Evolutionary conservation across 2,329 filamentous ascomycete genomes (phyloP).

Genomic region (Verticillium zaregamsianum): DNA sequence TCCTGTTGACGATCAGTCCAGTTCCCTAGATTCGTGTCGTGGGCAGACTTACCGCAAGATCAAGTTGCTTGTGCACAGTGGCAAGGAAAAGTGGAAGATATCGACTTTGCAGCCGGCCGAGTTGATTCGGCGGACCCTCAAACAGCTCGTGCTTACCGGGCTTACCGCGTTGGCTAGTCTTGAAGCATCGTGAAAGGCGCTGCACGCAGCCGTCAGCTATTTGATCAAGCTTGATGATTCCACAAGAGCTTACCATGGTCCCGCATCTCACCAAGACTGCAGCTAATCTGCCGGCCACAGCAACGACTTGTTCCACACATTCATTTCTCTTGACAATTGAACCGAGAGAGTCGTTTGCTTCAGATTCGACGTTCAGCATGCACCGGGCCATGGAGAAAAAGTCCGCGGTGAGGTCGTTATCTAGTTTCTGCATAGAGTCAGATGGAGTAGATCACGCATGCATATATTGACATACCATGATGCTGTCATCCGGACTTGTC

Average conservation of each 20-base stretch:
- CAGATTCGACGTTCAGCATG: conserved; percentile 22
- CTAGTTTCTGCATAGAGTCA: conserved; percentile 32
- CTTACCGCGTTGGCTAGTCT: conserved; percentile 5
- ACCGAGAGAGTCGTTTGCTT: conserved; percentile 4
- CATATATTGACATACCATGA: conserved; percentile 25
- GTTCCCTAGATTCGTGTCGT: neutral
- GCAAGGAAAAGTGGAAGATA: conserved; percentile 48
- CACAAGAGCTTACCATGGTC: conserved; percentile 28
- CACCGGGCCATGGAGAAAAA: conserved; percentile 45
- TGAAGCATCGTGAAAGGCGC: conserved; percentile 41
- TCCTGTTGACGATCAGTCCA: conserved; percentile 21
- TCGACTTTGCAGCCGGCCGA: conserved; percentile 36
- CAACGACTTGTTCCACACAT: conserved; percentile 41
- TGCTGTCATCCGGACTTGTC: conserved; percentile 43
- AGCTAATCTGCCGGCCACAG: conserved; percentile 41
- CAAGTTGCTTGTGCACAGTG: conserved; percentile 41
- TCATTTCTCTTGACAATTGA: conserved; percentile 5
- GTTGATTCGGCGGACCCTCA: conserved; percentile 31
- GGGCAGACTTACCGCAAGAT: conserved; percentile 32
- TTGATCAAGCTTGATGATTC: neutral
- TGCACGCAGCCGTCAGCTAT: conserved; percentile 11
- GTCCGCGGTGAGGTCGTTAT: conserved; percentile 40
- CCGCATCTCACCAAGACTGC: conserved; percentile 40
- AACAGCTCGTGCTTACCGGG: conserved; percentile 47
- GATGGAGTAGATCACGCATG: neutral